Evolutionary conservation across 75 land plant genomes (phyloP).

Genomic region (Azolla pinnata): DNA sequence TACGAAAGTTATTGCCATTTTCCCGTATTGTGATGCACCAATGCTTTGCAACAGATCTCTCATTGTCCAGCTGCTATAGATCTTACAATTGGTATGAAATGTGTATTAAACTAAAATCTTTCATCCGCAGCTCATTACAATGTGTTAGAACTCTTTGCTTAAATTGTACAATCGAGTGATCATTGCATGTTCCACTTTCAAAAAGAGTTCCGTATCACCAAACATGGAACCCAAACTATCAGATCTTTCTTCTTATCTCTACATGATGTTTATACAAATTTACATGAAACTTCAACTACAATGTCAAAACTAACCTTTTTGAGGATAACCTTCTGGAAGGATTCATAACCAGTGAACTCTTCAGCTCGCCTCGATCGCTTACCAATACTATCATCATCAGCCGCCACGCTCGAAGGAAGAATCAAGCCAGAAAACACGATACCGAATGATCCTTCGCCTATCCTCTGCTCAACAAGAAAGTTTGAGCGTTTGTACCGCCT

Average conservation of each 20-base stretch:
- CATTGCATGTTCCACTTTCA: no score
- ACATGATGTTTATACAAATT: not conserved
- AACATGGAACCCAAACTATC: not conserved
- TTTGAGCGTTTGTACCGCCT: slow-evolving; percentile 62
- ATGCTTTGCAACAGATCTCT: no score
- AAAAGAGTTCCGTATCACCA: no score
- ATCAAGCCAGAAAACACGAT: slow-evolving; percentile 80
- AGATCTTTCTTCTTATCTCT: not conserved
- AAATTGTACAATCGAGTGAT: no score
- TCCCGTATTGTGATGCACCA: no score
- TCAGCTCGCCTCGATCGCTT: slow-evolving; percentile 30
- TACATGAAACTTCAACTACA: not conserved
- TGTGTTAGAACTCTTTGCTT: no score
- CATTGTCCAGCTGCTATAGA: no score
- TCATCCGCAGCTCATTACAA: no score
- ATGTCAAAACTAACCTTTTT: slow-evolving; percentile 48
- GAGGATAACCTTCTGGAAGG: slow-evolving; percentile 67
- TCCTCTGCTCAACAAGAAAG: slow-evolving; percentile 55
- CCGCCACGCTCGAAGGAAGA: slow-evolving; percentile 47
- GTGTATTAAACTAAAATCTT: no score
- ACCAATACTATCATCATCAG: slow-evolving; percentile 12
- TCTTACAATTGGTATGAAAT: no score
- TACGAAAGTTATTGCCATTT: no score
- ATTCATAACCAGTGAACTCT: slow-evolving; percentile 47
- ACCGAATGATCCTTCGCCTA: slow-evolving; percentile 97